phyloP scores from a whole-genome alignment of 2,329 filamentous ascomycete species.

The Arthrobotrys megalospora region DNA sequence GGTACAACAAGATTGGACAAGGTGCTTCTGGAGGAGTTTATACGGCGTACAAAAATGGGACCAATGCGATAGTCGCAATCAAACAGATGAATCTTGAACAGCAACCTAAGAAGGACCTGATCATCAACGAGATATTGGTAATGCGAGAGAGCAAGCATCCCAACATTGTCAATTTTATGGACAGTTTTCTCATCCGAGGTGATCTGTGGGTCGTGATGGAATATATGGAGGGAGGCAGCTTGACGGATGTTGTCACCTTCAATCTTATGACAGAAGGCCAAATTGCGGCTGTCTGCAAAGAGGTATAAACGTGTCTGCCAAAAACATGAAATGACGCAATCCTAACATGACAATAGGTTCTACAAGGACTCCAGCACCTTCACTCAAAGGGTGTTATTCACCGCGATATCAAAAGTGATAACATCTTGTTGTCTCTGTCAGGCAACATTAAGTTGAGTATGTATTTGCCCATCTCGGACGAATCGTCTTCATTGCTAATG shows the following conservation, averaged over 20 bases:
- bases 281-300: conserved; percentile 94
- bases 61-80: conserved; percentile 92
- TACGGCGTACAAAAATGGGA: conserved; percentile 86
- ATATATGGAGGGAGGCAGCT: conserved; percentile 97
- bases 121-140: conserved; percentile 98
- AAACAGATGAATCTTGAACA: conserved; percentile 99
- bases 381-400: conserved; percentile 99
- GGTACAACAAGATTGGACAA: conserved; percentile 95
- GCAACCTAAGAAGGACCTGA: conserved; percentile 98
- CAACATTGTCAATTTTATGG: conserved; percentile 99
- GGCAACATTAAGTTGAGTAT: conserved; percentile 96
- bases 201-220: conserved; percentile 99
- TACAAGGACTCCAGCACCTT: conserved; percentile 91
- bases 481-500: conserved; percentile 65
- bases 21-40: conserved; percentile 96
- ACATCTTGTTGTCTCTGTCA: conserved; percentile 92
- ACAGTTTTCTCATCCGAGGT: conserved; percentile 89
- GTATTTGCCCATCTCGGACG: background rate
- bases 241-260: conserved; percentile 98
- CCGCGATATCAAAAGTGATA: conserved; percentile 98
- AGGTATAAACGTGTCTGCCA: conserved; percentile 71
- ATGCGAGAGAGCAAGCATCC: conserved; percentile 99
- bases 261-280: conserved; percentile 99
- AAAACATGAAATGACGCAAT: background rate
- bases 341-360: conserved; percentile 71